Base-by-base conservation (phyloP, 1,139 yeast genomes). In the Eremothecium sinecaudum region DNA sequence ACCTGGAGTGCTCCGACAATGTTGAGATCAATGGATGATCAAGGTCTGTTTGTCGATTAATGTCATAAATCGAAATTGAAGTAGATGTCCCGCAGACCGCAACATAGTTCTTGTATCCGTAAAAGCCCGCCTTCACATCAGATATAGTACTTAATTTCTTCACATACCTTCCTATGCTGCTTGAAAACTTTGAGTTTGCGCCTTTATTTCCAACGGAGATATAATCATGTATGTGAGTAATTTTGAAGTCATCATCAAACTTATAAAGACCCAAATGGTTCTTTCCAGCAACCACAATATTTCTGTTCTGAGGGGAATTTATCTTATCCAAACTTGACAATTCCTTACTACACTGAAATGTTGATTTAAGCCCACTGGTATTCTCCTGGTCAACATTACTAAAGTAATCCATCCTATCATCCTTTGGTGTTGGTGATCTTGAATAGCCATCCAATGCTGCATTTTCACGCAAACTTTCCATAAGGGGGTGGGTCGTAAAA, bases 1-100 rank as follows among this genome's bases (percentile, higher is more conserved):
- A 77, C 37, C 97, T 63, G 34, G 77, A 76, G 48, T 84, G 94
- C 43, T 82, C 94, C 11, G 69, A 61, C 24, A 79, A 62, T 28
- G 71, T 66, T 34, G 67, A 52, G 19, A 69, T 48, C 11, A 71
- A 42, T 38, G 67, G 63, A 34, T 56, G 66, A 34, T 58, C 59
- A 2, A 59, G 45, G n/a, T 58, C 45, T 7, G 58, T 56, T 48
- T 58, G 40, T 50, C 65, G 51, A 40, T 71, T 63, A 54, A 69
- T 64, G 41, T 75, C 53, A 45, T 67, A 58, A 41, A 75, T 62
- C 17, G 71, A 58, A 3, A 76, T 73, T 2, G 69, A 63, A 1
- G 73, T 65, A 0, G 75, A 66, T 4, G 71, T 56, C 8, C 51
- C 48, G 31, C 59, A 63, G 1, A 69, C 59, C 3, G 74, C 75